Evolutionary conservation across 75 land plant genomes (phyloP).

Genomic region (Azolla pinnata): DNA sequence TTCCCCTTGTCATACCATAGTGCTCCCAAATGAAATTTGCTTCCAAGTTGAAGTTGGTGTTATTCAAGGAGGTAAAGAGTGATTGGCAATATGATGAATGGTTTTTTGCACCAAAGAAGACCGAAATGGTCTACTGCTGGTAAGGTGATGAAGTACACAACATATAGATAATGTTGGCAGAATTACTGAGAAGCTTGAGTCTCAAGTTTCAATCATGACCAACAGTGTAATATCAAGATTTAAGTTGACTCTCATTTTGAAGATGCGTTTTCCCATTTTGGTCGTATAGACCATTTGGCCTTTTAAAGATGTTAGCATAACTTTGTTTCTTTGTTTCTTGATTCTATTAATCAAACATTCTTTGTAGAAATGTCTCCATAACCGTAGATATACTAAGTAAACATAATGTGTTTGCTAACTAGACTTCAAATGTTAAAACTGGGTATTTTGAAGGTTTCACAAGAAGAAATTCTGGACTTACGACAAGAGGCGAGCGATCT

Average conservation of each 20-base stretch:
- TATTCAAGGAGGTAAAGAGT: too few species aligned
- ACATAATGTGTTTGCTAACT: background rate
- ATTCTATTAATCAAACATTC: background rate
- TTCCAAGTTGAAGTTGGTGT: too few species aligned
- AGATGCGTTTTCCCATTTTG: background rate
- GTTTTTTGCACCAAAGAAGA: too few species aligned
- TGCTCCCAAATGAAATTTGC: too few species aligned
- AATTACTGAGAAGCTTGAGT: too few species aligned
- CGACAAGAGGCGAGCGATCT: constrained; percentile 90
- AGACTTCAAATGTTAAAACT: background rate
- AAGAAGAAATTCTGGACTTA: constrained; percentile 68
- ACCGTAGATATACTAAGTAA: background rate
- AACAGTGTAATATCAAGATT: too few species aligned
- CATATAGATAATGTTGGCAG: too few species aligned
- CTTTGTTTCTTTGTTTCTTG: background rate
- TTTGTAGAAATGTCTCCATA: background rate
- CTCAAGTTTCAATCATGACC: too few species aligned
- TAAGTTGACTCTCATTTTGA: background rate
- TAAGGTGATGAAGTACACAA: too few species aligned
- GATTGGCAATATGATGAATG: too few species aligned
- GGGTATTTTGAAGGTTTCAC: constrained; percentile 40
- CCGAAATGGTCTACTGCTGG: too few species aligned
- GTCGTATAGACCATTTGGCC: background rate
- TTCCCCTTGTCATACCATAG: too few species aligned
- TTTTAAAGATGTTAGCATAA: background rate